Conservation (phyloP, 139 green algal species). For the Coelastrella sp. region DNA sequence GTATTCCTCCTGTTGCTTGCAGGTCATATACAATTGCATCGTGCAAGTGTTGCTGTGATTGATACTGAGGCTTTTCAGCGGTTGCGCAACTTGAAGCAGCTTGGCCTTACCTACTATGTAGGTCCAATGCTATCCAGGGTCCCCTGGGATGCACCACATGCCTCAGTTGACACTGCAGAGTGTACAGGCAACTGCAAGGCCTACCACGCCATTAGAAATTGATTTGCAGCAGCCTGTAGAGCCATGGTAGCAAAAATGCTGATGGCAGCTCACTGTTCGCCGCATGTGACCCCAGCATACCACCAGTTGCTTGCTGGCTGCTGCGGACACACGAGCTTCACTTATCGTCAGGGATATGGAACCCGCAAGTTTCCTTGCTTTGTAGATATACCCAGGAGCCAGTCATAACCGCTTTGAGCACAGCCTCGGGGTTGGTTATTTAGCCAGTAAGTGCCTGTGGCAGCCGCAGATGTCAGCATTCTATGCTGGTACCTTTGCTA, state of each 20-base stretch:
- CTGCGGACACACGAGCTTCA: no score
- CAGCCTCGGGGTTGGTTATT: constrained; percentile 81
- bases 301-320: no score
- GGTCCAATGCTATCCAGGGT: neutral
- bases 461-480: no score
- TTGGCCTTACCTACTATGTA: constrained; percentile 72
- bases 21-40: constrained; percentile 61
- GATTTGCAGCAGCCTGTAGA: no score
- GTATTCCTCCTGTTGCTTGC: no score
- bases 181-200: neutral
- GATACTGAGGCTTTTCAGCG: constrained; percentile 91
- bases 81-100: constrained; percentile 87
- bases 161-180: neutral
- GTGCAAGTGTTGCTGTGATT: constrained; percentile 68
- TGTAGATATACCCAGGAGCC: constrained; percentile 81
- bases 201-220: no score
- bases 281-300: no score
- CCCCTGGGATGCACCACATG: neutral
- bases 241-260: no score
- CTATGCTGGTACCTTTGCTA: no score
- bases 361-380: no score
- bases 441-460: constrained; percentile 61
- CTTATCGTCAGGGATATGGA: no score
- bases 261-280: no score
- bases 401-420: constrained; percentile 92